Evolutionary conservation across 345 rosid species (phyloP).

Genomic region (Syzygium oleosum): DNA sequence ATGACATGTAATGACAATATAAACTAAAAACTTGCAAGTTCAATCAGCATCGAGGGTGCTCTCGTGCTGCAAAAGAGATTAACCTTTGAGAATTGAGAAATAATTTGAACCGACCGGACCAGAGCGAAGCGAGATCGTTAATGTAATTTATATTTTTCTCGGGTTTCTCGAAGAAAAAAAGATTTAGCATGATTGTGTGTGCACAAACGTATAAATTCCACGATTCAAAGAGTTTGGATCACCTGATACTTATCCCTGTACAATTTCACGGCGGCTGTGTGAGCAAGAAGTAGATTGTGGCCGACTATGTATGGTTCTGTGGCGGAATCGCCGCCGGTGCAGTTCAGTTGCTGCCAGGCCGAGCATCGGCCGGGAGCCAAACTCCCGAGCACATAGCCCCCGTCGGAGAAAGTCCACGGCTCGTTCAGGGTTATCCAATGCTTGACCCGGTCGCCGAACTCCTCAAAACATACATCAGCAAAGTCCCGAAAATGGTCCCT

Average conservation of each 20-base stretch:
- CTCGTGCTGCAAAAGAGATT: too few species aligned
- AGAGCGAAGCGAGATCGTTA: not conserved
- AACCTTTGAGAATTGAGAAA: not conserved
- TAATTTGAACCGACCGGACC: not conserved
- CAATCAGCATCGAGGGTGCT: too few species aligned
- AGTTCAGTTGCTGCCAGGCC: not conserved
- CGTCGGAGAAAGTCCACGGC: not conserved
- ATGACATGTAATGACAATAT: too few species aligned
- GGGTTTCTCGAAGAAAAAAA: not conserved
- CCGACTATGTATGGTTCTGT: constrained; percentile 20
- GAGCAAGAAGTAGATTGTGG: constrained; percentile 26
- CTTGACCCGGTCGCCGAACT: constrained; percentile 26
- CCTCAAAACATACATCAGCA: constrained; percentile 15
- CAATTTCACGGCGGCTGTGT: constrained; percentile 13
- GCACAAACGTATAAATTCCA: not conserved
- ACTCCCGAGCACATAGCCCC: constrained; percentile 1
- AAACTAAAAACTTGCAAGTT: too few species aligned
- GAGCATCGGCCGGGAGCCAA: constrained; percentile 20
- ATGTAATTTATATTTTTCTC: not conserved
- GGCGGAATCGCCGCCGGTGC: constrained; percentile 16
- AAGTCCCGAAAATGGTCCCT: constrained; percentile 18
- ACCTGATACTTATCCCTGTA: constrained; percentile 25
- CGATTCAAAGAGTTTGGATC: not conserved
- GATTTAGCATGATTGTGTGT: too few species aligned
- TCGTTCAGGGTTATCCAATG: constrained; percentile 34